Conservation (phyloP, 495 filamentous ascomycete species). For the Thozetella sp. region DNA sequence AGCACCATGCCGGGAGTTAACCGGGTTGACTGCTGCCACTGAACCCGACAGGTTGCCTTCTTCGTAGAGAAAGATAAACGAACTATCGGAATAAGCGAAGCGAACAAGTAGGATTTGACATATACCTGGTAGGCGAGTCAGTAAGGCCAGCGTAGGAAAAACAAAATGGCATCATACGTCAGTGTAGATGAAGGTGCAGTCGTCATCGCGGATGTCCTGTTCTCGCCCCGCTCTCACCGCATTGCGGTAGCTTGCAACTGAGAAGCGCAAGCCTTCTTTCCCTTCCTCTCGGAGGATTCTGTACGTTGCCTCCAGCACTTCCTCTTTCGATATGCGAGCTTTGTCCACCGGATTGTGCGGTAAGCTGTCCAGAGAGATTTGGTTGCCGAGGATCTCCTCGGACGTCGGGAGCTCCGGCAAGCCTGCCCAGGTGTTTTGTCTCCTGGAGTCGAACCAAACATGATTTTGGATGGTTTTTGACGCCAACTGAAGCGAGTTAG, state of each 20-base stretch:
- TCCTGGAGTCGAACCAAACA: conserved; percentile 18
- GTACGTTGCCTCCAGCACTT: conserved; percentile 67
- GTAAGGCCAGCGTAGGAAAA: conserved; percentile 5
- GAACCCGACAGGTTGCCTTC: conserved; percentile 67
- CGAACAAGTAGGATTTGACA: conserved; percentile 63
- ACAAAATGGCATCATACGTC: conserved; percentile 46
- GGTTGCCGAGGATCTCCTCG: conserved; percentile 32
- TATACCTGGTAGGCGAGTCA: conserved; percentile 53
- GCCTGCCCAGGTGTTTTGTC: conserved; percentile 35
- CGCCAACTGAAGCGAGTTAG: conserved; percentile 14
- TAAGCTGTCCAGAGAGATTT: conserved; percentile 28
- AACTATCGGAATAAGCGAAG: conserved; percentile 62
- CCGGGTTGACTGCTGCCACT: conserved; percentile 77
- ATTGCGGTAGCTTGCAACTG: conserved; percentile 39
- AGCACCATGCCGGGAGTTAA: conserved; percentile 71
- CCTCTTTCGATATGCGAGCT: conserved; percentile 44
- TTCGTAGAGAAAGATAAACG: conserved; percentile 72
- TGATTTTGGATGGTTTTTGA: conserved; percentile 26
- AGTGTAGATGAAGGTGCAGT: conserved; percentile 70
- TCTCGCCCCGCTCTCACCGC: conserved; percentile 31
- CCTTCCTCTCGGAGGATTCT: conserved; percentile 67
- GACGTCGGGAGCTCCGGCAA: conserved; percentile 46
- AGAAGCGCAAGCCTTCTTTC: conserved; percentile 58
- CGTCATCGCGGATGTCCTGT: conserved; percentile 54
- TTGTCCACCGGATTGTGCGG: conserved; percentile 33